phyloP scores from a whole-genome alignment of 2,329 filamentous ascomycete genomes.

The Pseudogymnoascus sp. region DNA sequence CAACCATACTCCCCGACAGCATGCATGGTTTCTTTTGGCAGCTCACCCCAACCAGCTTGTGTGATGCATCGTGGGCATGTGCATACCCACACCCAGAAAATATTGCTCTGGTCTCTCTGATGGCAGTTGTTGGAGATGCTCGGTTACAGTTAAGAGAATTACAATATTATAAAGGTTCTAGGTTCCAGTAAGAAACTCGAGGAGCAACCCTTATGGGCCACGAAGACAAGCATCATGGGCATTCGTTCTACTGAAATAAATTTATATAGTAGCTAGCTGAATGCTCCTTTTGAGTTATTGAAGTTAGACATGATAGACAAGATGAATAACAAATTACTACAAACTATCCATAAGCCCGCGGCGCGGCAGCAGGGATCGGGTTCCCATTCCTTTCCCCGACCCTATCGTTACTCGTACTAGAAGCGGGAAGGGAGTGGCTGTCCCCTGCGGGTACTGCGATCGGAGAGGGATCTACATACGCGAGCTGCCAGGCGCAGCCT shows the following conservation, averaged over 20 bases:
- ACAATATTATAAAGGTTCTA: neutral
- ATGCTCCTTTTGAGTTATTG: neutral
- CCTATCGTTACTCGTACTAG: neutral
- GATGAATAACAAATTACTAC: neutral
- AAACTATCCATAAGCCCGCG: neutral
- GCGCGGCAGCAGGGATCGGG: neutral
- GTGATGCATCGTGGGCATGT: neutral
- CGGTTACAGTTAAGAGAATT: neutral
- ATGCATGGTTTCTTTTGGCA: slow-evolving; percentile 1
- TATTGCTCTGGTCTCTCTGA: neutral
- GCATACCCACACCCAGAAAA: neutral
- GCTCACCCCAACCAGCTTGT: neutral
- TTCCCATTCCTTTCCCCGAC: neutral
- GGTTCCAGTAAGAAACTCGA: neutral
- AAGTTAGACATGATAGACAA: neutral
- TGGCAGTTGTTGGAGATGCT: neutral
- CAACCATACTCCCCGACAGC: neutral
- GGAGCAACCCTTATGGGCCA: neutral
- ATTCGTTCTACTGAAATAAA: neutral
- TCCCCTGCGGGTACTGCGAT: neutral
- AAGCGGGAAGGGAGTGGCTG: neutral
- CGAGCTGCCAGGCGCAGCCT: neutral
- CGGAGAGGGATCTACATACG: neutral
- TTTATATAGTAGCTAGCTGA: neutral
- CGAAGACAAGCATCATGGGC: neutral